Evolutionary conservation across 2,329 filamentous ascomycete species (phyloP).

Genomic region (Fusarium dimerum): DNA sequence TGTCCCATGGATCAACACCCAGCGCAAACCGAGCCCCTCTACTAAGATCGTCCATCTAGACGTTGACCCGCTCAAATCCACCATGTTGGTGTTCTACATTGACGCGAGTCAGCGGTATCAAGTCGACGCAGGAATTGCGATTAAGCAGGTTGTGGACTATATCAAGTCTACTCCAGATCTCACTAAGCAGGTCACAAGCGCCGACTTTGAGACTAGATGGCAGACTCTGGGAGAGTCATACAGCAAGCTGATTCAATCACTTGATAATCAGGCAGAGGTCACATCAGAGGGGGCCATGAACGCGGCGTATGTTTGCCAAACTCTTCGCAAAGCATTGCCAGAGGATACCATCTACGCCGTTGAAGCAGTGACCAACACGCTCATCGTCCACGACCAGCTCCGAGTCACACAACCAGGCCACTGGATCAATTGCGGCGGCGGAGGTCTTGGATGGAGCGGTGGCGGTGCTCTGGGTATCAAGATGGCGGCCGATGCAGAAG

Average conservation of each 20-base stretch:
- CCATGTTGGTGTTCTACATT: constrained; percentile 74
- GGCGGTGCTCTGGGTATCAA: constrained; percentile 74
- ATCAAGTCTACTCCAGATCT: not conserved
- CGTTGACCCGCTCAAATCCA: constrained; percentile 65
- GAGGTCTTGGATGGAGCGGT: constrained; percentile 76
- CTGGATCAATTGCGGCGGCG: constrained; percentile 77
- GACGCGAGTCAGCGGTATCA: constrained; percentile 63
- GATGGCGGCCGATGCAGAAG: constrained; percentile 51
- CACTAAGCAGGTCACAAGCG: not conserved
- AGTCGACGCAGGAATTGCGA: constrained; percentile 62
- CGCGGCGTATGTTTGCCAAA: not conserved
- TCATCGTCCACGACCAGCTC: constrained; percentile 67
- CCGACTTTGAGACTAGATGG: constrained; percentile 2
- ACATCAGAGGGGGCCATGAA: not conserved
- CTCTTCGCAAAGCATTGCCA: constrained; percentile 20
- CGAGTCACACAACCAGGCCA: constrained; percentile 65
- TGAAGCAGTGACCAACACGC: constrained; percentile 72
- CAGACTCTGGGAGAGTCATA: not conserved
- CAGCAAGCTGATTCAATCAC: not conserved
- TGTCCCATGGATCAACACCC: constrained; percentile 86
- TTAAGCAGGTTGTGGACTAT: constrained; percentile 39
- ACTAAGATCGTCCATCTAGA: constrained; percentile 63
- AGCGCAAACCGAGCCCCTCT: constrained; percentile 53
- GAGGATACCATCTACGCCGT: constrained; percentile 66
- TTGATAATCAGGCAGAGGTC: not conserved